Conservation (phyloP, 2,329 filamentous ascomycete genomes). For the Monosporascus sp. region DNA sequence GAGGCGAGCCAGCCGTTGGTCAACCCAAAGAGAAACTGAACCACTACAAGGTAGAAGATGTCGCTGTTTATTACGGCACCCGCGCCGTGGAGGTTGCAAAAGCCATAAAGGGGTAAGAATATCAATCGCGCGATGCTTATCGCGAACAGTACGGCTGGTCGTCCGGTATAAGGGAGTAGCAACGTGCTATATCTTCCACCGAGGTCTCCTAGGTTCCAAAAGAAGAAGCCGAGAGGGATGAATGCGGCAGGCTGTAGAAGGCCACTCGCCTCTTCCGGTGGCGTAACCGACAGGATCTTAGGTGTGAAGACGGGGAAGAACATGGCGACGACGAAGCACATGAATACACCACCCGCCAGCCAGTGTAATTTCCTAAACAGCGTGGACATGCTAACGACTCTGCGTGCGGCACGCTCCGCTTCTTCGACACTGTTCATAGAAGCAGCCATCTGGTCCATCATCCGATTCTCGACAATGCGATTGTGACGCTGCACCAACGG, state of each 20-base stretch:
- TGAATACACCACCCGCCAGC: conserved; percentile 69
- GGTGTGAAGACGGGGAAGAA: conserved; percentile 89
- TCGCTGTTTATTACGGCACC: conserved; percentile 75
- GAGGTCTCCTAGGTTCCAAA: conserved; percentile 91
- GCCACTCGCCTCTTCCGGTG: conserved; percentile 38
- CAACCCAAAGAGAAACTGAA: conserved; percentile 78
- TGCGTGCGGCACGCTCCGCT: conserved; percentile 45
- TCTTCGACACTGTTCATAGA: conserved; percentile 48
- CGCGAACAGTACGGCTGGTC: conserved; percentile 62
- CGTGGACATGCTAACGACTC: conserved; percentile 49
- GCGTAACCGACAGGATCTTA: conserved; percentile 50
- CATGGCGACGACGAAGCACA: conserved; percentile 85
- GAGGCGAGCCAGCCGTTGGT: conserved; percentile 85
- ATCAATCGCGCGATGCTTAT: conserved; percentile 59
- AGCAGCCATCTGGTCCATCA: conserved; percentile 43
- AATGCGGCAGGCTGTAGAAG: conserved; percentile 72
- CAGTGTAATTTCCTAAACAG: conserved; percentile 76
- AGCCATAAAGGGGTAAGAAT: conserved; percentile 79
- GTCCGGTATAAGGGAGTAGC: conserved; percentile 48
- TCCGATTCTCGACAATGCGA: conserved; percentile 44
- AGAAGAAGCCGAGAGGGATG: conserved; percentile 82
- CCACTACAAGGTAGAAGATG: conserved; percentile 77
- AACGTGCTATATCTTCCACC: conserved; percentile 64
- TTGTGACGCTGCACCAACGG: conserved; percentile 62
- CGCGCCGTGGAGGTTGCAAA: conserved; percentile 80